Base-by-base conservation (phyloP, 1,284 basidiomycete genomes). In the Bondarzewia mesenterica region DNA sequence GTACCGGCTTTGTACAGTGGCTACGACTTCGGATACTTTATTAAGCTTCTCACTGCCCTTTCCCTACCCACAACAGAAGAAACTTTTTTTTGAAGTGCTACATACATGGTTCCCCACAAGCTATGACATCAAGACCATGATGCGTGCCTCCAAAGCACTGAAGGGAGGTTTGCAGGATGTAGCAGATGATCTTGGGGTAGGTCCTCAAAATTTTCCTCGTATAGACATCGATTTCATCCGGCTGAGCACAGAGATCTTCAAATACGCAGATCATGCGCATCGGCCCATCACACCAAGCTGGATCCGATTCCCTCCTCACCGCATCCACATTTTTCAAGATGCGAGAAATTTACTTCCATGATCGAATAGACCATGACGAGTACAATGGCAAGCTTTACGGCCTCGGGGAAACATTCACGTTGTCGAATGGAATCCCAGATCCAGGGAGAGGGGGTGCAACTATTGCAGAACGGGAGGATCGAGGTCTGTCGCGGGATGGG, bases 21-120 rank as follows among this genome's bases (percentile, higher is more conserved):
- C 26, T 99, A 99, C 68, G 95, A 99, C 68, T 99, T 99, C 70
- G 95, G 96, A 18, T 99, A 99, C 65, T 87, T 99, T 58, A 84
- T 99, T 66, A 96, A 96, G 66, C 79, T 98, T 45, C 78, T 99
- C 44, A 97, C 94, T 1, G 87, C 82, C 55, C 75, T 85, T 59
- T 89, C 92, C 39, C 70, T 99, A 53, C 96, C 96, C 2, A 80
- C 85, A 23, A 83, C 84, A 21, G 96, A 99, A 69, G 83, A 89
- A 54, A 80, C 82, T 16, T 99, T 99, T 69, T 5, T 97, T 98
- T 64, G 80, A 90, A 45, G 77, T 89, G 44, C 77, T 99, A 23
- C 78, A 76, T 54, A 85, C 84, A 57, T 99, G 95, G 95, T 99
- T 99, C 69, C 95, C 95, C 0, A 88, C 85, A 50, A 86, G 97